Evolutionary conservation across 2,329 filamentous ascomycete species (phyloP), one percentile per base, ranked within the genome.

Genomic region (Ascochyta fabae): DNA sequence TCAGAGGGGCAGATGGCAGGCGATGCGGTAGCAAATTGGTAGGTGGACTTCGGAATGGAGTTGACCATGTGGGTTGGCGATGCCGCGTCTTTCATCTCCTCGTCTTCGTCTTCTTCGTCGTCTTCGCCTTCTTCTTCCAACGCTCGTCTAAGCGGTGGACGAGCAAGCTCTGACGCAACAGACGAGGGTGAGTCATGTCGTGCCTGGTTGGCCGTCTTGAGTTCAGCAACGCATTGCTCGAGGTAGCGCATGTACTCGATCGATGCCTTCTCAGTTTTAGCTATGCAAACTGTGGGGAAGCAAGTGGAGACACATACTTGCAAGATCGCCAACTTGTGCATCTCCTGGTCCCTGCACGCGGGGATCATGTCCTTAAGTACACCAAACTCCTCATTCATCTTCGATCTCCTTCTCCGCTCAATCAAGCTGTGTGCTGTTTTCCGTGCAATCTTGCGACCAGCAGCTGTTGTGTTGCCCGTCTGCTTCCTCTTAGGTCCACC

Each of bases 381-480:
- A 2, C 87, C 90, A 78, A 98, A 98, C 78, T 98, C 95, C 74
- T 98, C 94, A 66, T 99, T 98, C 94, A 98, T 99, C 81, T 98
- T 99, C 12, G 91, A 96, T 59, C 95, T 83, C 67, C 95, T 81
- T 54, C 94, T 81, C 41, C 95, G 83, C 79, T 99, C 95, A 66
- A 98, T 99, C 63, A 98, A 78, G 69, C 92, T 97, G 72, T 99
- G 95, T 10, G 95, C 95, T 1, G 94, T 98, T 79, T 97, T 98
- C 63, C 95, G 85, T 6, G 95, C 93, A 64, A 95, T 96, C 80
- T 97, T 98, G 52, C 92, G 85, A n/a, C 92, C 92, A 0, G 93
- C 92, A 1, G 91, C 91, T 65, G 90, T 96, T 6, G 88, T 89
- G 1, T 86, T 84, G 19, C 64, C 61, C 5, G 63, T 84, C 66